Evolutionary conservation across 148 eudicot genomes (phyloP).

Genomic region (Vaccinium corymbosum): DNA sequence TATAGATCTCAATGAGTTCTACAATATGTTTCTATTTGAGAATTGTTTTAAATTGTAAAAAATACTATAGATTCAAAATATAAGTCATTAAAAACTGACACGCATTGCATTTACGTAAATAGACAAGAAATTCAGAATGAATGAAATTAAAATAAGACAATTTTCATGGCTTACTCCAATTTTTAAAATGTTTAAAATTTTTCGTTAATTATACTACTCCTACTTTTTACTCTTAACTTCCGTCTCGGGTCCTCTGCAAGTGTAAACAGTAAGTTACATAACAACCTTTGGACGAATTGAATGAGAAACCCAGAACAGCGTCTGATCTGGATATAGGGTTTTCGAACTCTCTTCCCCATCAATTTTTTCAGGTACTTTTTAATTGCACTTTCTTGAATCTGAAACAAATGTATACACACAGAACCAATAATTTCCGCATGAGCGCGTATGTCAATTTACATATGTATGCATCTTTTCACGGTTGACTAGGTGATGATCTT

Average conservation of each 20-base stretch:
- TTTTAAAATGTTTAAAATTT: no score
- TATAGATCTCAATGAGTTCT: no score
- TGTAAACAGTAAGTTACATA: not conserved
- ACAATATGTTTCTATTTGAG: no score
- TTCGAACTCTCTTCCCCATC: constrained; percentile 3
- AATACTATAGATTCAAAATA: no score
- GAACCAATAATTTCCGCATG: not conserved
- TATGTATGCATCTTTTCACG: not conserved
- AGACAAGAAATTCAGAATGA: no score
- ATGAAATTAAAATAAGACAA: no score
- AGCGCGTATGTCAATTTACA: not conserved
- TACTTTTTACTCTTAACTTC: no score
- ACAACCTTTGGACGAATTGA: not conserved
- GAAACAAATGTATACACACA: not conserved
- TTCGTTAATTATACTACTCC: no score
- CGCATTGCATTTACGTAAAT: no score
- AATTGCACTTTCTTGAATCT: not conserved
- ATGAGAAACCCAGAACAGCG: not conserved
- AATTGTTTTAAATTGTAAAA: no score
- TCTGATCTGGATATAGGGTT: constrained; percentile 10
- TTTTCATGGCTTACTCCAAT: no score
- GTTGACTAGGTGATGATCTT: not conserved
- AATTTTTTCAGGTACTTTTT: not conserved
- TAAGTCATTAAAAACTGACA: no score
- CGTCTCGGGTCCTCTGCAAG: not conserved